Percentiles rank a stretch among this genome's conserved stretches.
Evolutionary conservation across 169 alveolate species (phyloP).

Genomic region (Plasmodium ovale): DNA sequence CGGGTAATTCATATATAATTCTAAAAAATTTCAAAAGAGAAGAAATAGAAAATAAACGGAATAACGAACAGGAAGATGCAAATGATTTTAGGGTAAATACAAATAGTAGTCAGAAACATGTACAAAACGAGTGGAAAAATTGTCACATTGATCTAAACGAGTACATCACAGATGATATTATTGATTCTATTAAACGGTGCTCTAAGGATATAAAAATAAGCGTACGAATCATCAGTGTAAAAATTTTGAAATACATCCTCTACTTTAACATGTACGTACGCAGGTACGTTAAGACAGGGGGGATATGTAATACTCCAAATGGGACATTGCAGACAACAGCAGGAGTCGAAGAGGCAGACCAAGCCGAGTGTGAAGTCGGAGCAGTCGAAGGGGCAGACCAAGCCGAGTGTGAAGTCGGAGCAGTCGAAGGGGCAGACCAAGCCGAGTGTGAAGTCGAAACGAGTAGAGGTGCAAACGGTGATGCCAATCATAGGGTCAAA

Average conservation of each 20-base stretch:
- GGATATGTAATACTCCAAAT: neutral
- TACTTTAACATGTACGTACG: constrained; percentile 58
- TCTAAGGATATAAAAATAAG: constrained; percentile 74
- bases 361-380: no score
- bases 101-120: neutral
- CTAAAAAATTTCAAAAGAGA: neutral
- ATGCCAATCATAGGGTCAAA: neutral
- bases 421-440: no score
- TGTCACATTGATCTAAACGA: constrained; percentile 29
- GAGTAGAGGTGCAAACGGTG: neutral
- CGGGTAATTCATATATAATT: no score
- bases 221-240: constrained; percentile 53
- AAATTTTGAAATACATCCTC: constrained; percentile 63
- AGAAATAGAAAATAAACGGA: neutral
- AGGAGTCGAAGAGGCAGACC: no score
- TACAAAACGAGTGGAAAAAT: neutral
- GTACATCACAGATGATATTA: constrained; percentile 42
- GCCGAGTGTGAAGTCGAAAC: no score
- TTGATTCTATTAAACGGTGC: constrained; percentile 57
- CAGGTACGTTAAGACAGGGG: neutral
- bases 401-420: no score
- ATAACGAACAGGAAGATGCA: neutral
- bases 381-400: no score
- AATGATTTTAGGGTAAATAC: neutral
- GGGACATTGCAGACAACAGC: no score